phyloP scores from a whole-genome alignment of 345 rosid species.

The Brassica nigra region DNA sequence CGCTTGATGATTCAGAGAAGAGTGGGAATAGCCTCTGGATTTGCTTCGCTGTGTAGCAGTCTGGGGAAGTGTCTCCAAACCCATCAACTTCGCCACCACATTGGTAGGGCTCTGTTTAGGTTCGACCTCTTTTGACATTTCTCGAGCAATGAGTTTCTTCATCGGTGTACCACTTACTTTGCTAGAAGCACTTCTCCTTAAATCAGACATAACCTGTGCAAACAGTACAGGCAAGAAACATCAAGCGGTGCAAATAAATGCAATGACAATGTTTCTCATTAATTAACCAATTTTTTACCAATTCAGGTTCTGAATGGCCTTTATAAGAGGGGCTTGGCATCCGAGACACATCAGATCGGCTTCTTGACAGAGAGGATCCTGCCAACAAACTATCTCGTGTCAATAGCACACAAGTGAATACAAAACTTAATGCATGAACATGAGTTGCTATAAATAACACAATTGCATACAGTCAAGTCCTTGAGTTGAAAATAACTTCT shows the following conservation, averaged over 20 bases:
- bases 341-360: conserved; percentile 69
- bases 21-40: conserved; percentile 55
- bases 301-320: conserved; percentile 63
- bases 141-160: conserved; percentile 82
- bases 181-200: conserved; percentile 60
- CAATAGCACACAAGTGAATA: conserved; percentile 33
- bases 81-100: conserved; percentile 96
- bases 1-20: conserved; percentile 56
- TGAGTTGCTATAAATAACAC: neutral
- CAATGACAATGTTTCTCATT: conserved; percentile 17
- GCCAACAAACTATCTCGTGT: conserved; percentile 41
- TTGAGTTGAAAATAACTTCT: neutral
- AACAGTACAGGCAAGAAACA: conserved; percentile 25
- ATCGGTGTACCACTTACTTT: conserved; percentile 68
- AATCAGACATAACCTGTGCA: conserved; percentile 60
- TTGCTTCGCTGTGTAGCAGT: conserved; percentile 53
- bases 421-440: conserved; percentile 11
- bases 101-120: conserved; percentile 60
- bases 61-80: conserved; percentile 81
- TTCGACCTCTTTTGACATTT: conserved; percentile 78
- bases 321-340: conserved; percentile 48
- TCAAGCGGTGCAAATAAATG: conserved; percentile 33
- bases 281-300: conserved; percentile 45
- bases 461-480: neutral
- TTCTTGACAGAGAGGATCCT: conserved; percentile 65